Evolutionary conservation across 2,329 filamentous ascomycete genomes (phyloP).

Genomic region (Cercospora zeina): DNA sequence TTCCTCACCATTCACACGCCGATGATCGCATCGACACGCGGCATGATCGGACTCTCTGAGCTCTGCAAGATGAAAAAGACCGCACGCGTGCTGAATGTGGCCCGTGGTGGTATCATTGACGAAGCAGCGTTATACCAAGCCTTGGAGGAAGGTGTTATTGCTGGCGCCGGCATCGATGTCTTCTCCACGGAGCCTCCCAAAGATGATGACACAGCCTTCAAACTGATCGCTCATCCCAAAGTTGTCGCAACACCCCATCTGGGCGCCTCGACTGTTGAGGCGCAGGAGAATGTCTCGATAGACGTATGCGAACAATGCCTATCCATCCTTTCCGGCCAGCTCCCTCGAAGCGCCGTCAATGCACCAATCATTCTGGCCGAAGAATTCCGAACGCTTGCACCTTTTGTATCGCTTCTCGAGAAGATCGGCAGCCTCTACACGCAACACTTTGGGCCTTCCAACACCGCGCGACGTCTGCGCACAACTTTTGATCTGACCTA

Average conservation of each 20-base stretch:
- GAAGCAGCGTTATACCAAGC: slow-evolving; percentile 71
- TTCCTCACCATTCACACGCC: slow-evolving; percentile 82
- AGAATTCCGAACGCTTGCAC: slow-evolving; percentile 74
- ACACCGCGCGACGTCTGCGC: slow-evolving; percentile 51
- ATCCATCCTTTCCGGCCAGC: slow-evolving; percentile 68
- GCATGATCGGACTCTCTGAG: slow-evolving; percentile 68
- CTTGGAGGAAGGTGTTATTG: slow-evolving; percentile 68
- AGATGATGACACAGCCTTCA: slow-evolving; percentile 59
- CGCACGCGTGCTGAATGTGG: slow-evolving; percentile 75
- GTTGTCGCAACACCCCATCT: slow-evolving; percentile 79
- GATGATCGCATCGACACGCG: slow-evolving; percentile 72
- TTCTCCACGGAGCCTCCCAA: slow-evolving; percentile 72
- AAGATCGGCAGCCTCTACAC: slow-evolving; percentile 78
- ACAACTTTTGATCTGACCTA: slow-evolving; percentile 75
- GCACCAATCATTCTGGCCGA: slow-evolving; percentile 78
- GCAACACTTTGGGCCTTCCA: slow-evolving; percentile 63
- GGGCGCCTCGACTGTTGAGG: slow-evolving; percentile 76
- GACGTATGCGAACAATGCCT: slow-evolving; percentile 81
- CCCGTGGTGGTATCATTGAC: slow-evolving; percentile 76
- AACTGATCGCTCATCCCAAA: slow-evolving; percentile 66
- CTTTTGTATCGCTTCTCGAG: slow-evolving; percentile 73
- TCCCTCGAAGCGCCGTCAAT: slow-evolving; percentile 74
- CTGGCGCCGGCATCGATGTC: slow-evolving; percentile 76
- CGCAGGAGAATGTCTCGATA: slow-evolving; percentile 79
- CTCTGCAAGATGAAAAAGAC: slow-evolving; percentile 70